Evolutionary conservation across 805 yeast species (phyloP).

Genomic region (Candida michaelii): DNA sequence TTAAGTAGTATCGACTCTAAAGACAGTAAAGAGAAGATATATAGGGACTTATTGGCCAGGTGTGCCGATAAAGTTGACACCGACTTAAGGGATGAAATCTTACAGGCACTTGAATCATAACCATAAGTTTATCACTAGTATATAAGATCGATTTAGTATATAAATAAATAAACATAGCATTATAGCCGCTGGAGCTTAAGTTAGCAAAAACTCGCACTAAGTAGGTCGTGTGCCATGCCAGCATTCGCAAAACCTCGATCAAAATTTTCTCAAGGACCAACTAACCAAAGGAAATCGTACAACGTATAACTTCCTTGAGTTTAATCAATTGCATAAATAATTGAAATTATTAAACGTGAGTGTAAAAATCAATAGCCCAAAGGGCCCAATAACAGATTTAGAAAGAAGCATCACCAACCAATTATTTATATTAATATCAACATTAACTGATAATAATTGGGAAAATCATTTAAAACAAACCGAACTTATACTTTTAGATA

Average conservation of each 20-base stretch:
- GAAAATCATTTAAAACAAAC: constrained; percentile 44
- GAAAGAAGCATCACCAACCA: constrained; percentile 49
- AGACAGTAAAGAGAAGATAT: constrained; percentile 7
- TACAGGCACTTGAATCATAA: neutral
- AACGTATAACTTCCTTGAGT: neutral
- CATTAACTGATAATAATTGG: constrained; percentile 42
- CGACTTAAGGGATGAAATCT: constrained; percentile 11
- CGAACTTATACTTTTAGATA: constrained; percentile 33
- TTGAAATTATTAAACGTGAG: constrained; percentile 8
- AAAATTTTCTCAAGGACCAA: constrained; percentile 7
- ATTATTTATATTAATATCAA: constrained; percentile 49
- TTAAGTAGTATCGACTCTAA: constrained; percentile 2
- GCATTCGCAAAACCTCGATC: constrained; percentile 5
- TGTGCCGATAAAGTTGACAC: constrained; percentile 12
- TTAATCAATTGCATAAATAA: constrained; percentile 2
- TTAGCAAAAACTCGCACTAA: neutral
- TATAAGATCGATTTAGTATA: neutral
- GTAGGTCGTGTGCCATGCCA: neutral
- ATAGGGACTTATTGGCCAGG: constrained; percentile 12
- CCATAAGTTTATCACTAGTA: neutral
- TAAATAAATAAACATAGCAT: neutral
- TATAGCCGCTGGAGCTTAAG: too few species aligned
- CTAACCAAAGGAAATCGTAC: neutral
- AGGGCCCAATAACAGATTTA: constrained; percentile 39
- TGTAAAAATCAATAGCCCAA: constrained; percentile 29